A percentile compares a stretch with the other conserved stretches of the same genome.
Evolutionary conservation across 2,329 filamentous ascomycete genomes (phyloP).

Genomic region (Pseudocercospora ulei): DNA sequence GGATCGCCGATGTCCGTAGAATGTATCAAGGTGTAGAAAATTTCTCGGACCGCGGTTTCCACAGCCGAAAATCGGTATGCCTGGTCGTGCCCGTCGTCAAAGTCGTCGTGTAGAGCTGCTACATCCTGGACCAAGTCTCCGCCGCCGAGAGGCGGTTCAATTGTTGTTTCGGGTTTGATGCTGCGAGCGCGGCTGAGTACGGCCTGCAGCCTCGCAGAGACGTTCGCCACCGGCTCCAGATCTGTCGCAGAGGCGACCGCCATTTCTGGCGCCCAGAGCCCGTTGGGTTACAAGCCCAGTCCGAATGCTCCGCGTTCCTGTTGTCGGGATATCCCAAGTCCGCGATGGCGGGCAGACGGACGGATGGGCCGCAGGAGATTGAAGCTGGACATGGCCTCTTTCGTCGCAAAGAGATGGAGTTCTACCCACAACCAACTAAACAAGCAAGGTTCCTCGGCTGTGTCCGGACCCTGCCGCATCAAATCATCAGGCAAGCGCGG

Average conservation of each 20-base stretch:
- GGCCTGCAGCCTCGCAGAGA: slow-evolving; percentile 31
- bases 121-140: slow-evolving; percentile 34
- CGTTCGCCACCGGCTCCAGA: slow-evolving; percentile 25
- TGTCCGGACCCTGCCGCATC: too few species aligned
- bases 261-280: slow-evolving; percentile 18
- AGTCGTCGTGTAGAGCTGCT: slow-evolving; percentile 25
- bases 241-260: slow-evolving; percentile 26
- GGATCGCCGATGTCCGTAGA: slow-evolving; percentile 66
- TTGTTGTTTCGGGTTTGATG: slow-evolving; percentile 36
- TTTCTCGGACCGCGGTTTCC: slow-evolving; percentile 71
- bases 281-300: too few species aligned
- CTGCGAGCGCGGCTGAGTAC: slow-evolving; percentile 37
- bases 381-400: too few species aligned
- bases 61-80: slow-evolving; percentile 50
- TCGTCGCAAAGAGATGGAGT: too few species aligned
- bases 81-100: slow-evolving; percentile 27
- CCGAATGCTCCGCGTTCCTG: too few species aligned
- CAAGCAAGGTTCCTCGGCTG: too few species aligned
- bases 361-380: too few species aligned
- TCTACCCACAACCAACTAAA: too few species aligned
- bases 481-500: too few species aligned
- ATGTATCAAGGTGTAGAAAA: slow-evolving; percentile 52
- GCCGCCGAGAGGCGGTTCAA: slow-evolving; percentile 41
- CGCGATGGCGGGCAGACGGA: too few species aligned
- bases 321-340: too few species aligned